Evolutionary conservation across 495 filamentous ascomycete genomes (phyloP), one percentile per base, ranked within the genome.

Genomic region (Hypoxylon fragiforme): DNA sequence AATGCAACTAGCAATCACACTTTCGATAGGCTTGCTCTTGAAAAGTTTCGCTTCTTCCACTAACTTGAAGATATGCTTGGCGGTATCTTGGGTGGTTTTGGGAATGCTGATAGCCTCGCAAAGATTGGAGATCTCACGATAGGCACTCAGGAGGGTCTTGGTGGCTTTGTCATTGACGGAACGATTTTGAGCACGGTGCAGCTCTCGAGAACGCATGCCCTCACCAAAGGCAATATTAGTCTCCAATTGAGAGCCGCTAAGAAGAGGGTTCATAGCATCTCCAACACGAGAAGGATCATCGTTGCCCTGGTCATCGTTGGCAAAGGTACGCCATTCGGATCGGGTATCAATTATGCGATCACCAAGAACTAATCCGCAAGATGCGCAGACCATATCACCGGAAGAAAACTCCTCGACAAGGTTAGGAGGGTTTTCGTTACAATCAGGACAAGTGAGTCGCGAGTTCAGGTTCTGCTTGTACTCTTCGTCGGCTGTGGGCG

Each of bases 261-360:
- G 80, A 49, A 97, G 80, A 14, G 87, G 81, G 62, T 97, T 96
- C 31, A 83, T 82, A 0, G 83, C 90, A 42, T 97, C 94, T 72
- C 94, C 94, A 60, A 98, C 94, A 90, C 94, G 94, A 44, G 89
- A 95, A 1, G 94, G 94, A 67, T 98, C 94, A 58, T 97, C 94
- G 67, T 87, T 90, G 46, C 81, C 82, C 69, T 95, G 89, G 63
- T 98, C 95, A 62, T 98, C 94, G 72, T 96, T 97, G 51, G 90
- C 87, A 71, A 98, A 98, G 6, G 95, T 98, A 63, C 94, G 90
- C 94, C 94, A 98, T 75, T 98, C 94, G 42, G 91, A 96, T 42
- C 95, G 86, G 53, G 90, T 91, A 63, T 97, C 94, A 45, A 98
- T 90, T 62, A 94, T 89, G 52, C 91, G 87, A 66, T 92, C 89